Evolutionary conservation across 1,284 basidiomycete genomes (phyloP).

Genomic region (Pseudozyma flocculosa): DNA sequence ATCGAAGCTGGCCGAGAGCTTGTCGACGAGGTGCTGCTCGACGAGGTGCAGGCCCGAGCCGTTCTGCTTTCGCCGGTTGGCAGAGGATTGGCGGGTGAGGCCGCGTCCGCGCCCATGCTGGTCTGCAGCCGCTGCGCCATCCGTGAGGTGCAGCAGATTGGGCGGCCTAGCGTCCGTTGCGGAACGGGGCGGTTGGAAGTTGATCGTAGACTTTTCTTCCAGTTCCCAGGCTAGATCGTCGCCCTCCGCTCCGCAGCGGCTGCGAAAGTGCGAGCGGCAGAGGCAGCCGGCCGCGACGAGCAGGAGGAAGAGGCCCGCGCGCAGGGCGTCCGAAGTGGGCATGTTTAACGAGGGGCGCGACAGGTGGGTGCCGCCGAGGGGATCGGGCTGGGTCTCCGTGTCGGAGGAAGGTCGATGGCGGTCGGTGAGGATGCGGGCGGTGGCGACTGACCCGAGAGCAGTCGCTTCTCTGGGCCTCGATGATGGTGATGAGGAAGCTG

Average conservation of each 20-base stretch:
- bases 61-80: neutral
- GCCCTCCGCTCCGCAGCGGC: constrained; percentile 27
- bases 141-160: no score
- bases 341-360: constrained; percentile 1
- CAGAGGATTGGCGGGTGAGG: constrained; percentile 5
- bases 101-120: neutral
- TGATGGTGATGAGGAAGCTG: no score
- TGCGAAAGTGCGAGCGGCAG: constrained; percentile 32
- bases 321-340: constrained; percentile 21
- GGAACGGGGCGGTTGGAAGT: neutral
- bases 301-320: constrained; percentile 24
- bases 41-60: neutral
- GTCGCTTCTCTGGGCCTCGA: no score
- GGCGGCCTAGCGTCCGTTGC: neutral
- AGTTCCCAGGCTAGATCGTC: constrained; percentile 32
- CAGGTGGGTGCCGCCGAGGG: no score
- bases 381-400: no score
- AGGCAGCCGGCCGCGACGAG: constrained; percentile 26
- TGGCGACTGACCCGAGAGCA: no score
- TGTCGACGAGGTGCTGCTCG: constrained; percentile 3
- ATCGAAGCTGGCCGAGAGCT: constrained; percentile 19
- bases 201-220: constrained; percentile 2
- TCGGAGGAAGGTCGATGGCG: no score
- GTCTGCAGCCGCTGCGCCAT: neutral
- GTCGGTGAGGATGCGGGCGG: no score